Evolutionary conservation across 208 protist species (phyloP).

Genomic region (Balamuthia mandrillaris): DNA sequence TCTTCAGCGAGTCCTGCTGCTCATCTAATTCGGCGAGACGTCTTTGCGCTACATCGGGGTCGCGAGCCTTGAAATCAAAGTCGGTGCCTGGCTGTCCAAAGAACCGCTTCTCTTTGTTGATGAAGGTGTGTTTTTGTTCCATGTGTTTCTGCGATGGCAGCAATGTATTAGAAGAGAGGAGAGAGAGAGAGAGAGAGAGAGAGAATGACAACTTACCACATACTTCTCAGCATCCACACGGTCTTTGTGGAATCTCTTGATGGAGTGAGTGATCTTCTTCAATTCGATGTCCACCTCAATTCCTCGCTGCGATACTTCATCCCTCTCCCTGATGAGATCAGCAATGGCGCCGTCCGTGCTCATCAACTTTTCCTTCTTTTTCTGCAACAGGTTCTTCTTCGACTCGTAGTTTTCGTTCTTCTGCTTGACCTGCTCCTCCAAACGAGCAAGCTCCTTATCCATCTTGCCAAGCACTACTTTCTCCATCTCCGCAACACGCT

Average conservation of each 20-base stretch:
- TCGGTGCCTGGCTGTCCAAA: conserved; percentile 60
- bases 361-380: conserved; percentile 2
- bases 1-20: conserved; percentile 57
- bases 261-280: conserved; percentile 52
- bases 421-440: conserved; percentile 23
- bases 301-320: not conserved
- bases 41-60: conserved; percentile 39
- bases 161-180: not conserved
- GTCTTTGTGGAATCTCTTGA: conserved; percentile 54
- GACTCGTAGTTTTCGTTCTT: conserved; percentile 45
- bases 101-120: conserved; percentile 62
- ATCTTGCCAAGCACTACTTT: conserved; percentile 60
- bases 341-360: not conserved
- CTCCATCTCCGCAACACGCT: conserved; percentile 42
- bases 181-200: not conserved
- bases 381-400: conserved; percentile 52
- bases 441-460: conserved; percentile 7
- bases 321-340: not conserved
- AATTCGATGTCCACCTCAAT: conserved; percentile 47
- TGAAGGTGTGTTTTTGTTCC: conserved; percentile 65
- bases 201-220: not conserved
- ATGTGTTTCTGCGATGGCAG: not conserved
- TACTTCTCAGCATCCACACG: conserved; percentile 44
- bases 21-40: conserved; percentile 33
- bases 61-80: conserved; percentile 65